Evolutionary conservation across 1,284 basidiomycete species (phyloP), one percentile per base, ranked within the genome.

Genomic region (Cutaneotrichosporon dermatis): DNA sequence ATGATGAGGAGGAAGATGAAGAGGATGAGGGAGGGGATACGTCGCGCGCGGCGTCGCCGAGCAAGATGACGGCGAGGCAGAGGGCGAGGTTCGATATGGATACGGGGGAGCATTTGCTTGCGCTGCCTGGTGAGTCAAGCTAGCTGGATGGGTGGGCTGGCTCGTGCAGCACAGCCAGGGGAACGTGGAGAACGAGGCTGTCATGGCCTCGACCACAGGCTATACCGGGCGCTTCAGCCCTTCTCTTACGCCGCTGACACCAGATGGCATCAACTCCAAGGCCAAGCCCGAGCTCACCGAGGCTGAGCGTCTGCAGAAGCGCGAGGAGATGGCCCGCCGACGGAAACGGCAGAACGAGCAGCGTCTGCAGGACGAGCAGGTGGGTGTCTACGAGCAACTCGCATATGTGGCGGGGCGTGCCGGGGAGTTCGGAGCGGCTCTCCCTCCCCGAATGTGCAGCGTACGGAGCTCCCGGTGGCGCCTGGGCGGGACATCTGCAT

Each of bases 331-430:
- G 0, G 90, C 91, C 0, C 82, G 91, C 37, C 89, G 92, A 72
- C 82, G 92, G 49, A 89, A 86, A 69, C 89, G 93, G 66, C 81
- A 93, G 61, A 87, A 85, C 15, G 92, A 93, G 76, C 92, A 93
- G 81, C 90, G 89, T 75, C 81, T 92, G 16, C 90, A 94, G 72
- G 92, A 95, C 69, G 92, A 95, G 75, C 94, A 94, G 84, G 90
- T 87, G 60, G 44, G 78, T 72, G 25, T 25, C 25, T 25, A 25
- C 25, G 25, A 25, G 25, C 25, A 25, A 25, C n/a, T n/a, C n/a
- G n/a, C n/a, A n/a, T n/a, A n/a, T n/a, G n/a, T n/a, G n/a, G n/a
- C n/a, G n/a, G n/a, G 25, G 9, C 50, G 37, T 11, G n/a, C 15
- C 33, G 48, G 25, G 36, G 8, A 25, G 16, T n/a, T n/a, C n/a